phyloP scores from a whole-genome alignment of 768 basidiomycete species.

The Mycena venus region DNA sequence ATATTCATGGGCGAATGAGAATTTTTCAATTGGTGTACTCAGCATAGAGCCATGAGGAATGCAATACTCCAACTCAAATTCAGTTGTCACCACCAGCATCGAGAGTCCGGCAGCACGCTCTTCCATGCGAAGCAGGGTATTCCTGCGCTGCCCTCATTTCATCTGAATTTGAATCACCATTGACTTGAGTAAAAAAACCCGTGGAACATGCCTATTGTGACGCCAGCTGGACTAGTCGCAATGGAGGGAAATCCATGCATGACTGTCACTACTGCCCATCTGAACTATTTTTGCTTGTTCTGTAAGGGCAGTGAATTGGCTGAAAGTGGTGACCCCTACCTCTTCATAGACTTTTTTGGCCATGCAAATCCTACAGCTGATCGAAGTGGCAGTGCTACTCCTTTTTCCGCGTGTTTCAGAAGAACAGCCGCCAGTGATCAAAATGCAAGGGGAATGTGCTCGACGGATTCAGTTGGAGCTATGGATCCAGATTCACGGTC shows the following conservation, averaged over 20 bases:
- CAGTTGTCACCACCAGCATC: too few relatives aligned
- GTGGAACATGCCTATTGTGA: too few relatives aligned
- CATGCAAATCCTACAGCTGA: conserved; percentile 6
- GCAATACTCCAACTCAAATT: too few relatives aligned
- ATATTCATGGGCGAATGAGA: too few relatives aligned
- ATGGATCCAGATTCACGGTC: neutral
- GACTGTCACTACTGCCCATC: conserved; percentile 38
- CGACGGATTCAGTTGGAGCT: neutral
- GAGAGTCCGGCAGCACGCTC: too few relatives aligned
- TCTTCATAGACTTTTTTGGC: conserved; percentile 39
- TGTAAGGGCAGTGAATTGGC: conserved; percentile 47
- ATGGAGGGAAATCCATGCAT: conserved; percentile 40
- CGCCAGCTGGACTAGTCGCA: conserved; percentile 3
- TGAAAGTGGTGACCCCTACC: conserved; percentile 49
- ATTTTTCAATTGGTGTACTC: too few relatives aligned
- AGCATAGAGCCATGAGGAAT: too few relatives aligned
- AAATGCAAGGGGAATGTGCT: neutral
- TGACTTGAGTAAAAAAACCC: too few relatives aligned
- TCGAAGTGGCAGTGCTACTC: conserved; percentile 17
- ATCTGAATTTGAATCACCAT: too few relatives aligned
- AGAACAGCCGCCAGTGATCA: neutral
- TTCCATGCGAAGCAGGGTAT: too few relatives aligned
- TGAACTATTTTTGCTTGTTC: conserved; percentile 44
- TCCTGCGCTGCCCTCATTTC: too few relatives aligned
- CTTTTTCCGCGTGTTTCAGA: neutral